These are phyloP conservation scores for Fusarium agapanthi DNA, from an alignment of 2,329 filamentous ascomycete species.

Conservation along the genomic window DNA sequence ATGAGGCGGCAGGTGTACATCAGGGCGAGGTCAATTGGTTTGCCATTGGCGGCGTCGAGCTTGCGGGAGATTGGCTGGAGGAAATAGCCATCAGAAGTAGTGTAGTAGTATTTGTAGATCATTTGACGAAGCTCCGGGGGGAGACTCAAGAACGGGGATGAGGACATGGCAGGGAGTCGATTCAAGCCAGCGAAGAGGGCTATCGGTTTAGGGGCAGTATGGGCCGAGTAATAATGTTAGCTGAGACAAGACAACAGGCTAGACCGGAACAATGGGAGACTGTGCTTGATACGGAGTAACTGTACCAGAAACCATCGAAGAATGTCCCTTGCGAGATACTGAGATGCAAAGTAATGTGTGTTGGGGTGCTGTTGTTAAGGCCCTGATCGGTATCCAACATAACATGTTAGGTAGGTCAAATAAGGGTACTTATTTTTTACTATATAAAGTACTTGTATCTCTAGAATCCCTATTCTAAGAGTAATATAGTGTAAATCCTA, in stretches of 20 bases:
- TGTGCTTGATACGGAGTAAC: not conserved
- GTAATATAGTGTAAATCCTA: too few species aligned
- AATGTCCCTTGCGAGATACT: not conserved
- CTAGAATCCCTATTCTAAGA: too few species aligned
- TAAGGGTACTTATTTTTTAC: too few species aligned
- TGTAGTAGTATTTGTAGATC: not conserved
- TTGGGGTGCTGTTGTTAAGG: not conserved
- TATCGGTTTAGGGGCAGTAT: accelerated
- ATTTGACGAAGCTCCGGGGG: not conserved
- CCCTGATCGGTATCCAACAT: too few species aligned
- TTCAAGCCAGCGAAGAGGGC: not conserved
- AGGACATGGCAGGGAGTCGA: not conserved
- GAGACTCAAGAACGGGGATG: not conserved
- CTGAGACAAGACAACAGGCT: not conserved
- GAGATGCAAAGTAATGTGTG: not conserved
- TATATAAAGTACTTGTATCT: too few species aligned
- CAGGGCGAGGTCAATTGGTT: not conserved
- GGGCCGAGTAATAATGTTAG: not conserved
- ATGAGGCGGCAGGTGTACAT: not conserved
- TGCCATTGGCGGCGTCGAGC: not conserved
- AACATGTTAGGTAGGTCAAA: too few species aligned
- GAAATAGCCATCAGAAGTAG: not conserved
- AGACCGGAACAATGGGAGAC: not conserved
- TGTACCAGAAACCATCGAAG: not conserved
- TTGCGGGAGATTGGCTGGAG: not conserved